Percentiles rank a stretch among this genome's conserved stretches.
phyloP scores from a whole-genome alignment of 441 rosid genomes.

The Lepidium campestre region DNA sequence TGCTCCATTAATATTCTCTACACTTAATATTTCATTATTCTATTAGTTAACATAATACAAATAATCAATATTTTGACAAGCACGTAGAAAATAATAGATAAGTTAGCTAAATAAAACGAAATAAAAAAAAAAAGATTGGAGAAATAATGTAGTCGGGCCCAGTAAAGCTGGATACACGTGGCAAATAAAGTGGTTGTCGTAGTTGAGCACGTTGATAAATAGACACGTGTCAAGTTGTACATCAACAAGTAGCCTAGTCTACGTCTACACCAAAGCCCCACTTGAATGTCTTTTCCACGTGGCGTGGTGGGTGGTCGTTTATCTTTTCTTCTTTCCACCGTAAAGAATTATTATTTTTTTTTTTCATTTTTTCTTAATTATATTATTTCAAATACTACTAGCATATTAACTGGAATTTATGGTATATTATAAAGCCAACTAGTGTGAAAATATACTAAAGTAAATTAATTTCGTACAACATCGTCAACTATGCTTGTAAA shows the following conservation, averaged over 20 bases:
- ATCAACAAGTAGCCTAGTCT: constrained; percentile 23
- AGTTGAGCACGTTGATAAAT: constrained; percentile 21
- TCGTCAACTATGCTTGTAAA: constrained; percentile 24
- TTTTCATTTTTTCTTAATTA: too few species aligned
- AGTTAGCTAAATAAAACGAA: neutral
- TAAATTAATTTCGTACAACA: constrained; percentile 8
- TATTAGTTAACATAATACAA: too few species aligned
- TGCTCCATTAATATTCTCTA: too few species aligned
- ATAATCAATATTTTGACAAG: too few species aligned
- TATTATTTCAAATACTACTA: too few species aligned
- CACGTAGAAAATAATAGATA: too few species aligned
- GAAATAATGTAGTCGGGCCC: constrained; percentile 13
- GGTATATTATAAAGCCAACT: neutral
- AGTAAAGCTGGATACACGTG: constrained; percentile 30
- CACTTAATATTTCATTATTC: too few species aligned
- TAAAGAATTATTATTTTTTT: neutral
- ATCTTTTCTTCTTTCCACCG: neutral
- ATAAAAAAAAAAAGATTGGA: neutral
- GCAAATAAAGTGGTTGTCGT: constrained; percentile 21
- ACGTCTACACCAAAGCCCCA: constrained; percentile 29
- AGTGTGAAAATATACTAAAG: constrained; percentile 16
- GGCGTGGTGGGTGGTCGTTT: constrained; percentile 28
- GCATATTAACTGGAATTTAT: constrained; percentile 5
- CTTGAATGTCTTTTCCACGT: constrained; percentile 27
- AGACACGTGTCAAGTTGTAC: constrained; percentile 24